Base-by-base conservation (phyloP, 208 protist genomes). In the Trypanosoma cruzi region DNA sequence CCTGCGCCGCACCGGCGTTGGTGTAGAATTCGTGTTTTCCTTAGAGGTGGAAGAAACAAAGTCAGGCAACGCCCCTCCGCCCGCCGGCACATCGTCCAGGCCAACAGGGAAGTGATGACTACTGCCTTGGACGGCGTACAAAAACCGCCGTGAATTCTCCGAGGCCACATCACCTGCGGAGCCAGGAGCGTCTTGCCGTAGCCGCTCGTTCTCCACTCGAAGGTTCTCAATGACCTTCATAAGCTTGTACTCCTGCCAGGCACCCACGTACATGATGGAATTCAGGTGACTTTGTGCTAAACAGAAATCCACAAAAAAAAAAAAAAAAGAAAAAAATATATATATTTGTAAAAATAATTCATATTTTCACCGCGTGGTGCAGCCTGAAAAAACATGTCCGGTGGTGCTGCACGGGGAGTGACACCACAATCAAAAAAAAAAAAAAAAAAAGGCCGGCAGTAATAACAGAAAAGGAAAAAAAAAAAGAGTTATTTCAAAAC, bases 221-320 rank as follows among this genome's bases (percentile, higher is more conserved):
- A 85, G 66, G 48, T 84, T 75, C 29, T 82, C 76, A 56, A 90
- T 85, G 57, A 80, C 76, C 73, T 75, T 77, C 75, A 88, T 84
- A 32, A 90, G 74, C 36, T 78, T 85, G 68, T 79, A 90, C 71
- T 90, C 85, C 54, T 90, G 75, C 82, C 85, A 90, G 24, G 85
- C 79, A 20, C 85, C 85, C 1, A 90, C 81, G 55, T 90, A 90
- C 85, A 90, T 90, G 60, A 37, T 65, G 20, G 63, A 24, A n/a
- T 8, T 8, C 18, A 52, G 48, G 3, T 34, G 46, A 32, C 29
- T 22, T 79, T 34, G n/a, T 59, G 28, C 18, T 46, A 31, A 26
- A 55, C 74, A 59, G 16, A 71, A 68, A 68, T 52, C 59, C 16
- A n/a, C 16, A 73, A 57, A 66, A 55, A 36, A 26, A 55, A 57